Conservation (phyloP, 2,329 filamentous ascomycete genomes). For the Penicillium vulpinum region DNA sequence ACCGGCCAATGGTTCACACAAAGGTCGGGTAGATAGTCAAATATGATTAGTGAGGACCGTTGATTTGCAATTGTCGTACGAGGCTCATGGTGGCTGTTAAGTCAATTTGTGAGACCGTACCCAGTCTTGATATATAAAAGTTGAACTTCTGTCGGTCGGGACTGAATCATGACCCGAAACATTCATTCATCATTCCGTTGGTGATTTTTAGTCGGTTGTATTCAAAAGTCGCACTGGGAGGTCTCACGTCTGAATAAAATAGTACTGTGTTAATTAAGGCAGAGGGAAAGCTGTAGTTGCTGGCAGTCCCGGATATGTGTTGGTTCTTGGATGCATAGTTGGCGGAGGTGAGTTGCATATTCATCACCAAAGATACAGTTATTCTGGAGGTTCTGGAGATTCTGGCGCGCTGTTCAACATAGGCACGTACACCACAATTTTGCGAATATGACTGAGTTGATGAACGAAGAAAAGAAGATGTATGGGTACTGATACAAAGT, state of each 20-base stretch:
- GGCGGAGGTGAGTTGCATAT: not conserved
- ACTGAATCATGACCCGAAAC: slow-evolving; percentile 3
- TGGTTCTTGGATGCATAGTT: not conserved
- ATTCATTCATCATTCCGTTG: not conserved
- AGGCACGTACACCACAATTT: not conserved
- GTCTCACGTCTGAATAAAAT: not conserved
- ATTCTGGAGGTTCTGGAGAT: too few species aligned
- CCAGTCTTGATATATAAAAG: not conserved
- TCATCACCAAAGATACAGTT: not conserved
- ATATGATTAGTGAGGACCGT: not conserved
- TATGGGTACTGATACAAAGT: not conserved
- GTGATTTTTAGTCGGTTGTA: not conserved
- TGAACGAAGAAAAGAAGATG: not conserved
- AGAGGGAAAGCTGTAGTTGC: not conserved
- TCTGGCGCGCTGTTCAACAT: not conserved
- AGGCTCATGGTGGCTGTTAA: not conserved
- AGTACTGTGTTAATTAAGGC: not conserved
- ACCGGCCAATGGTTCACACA: not conserved
- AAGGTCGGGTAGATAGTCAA: too few species aligned
- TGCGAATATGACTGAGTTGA: not conserved
- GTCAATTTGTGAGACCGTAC: not conserved
- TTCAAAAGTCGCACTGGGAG: not conserved
- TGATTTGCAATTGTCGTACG: not conserved
- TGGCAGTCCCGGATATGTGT: not conserved
- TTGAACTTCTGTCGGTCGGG: not conserved